Conservation (phyloP, 805 yeast species). For the Lachancea meyersii region DNA sequence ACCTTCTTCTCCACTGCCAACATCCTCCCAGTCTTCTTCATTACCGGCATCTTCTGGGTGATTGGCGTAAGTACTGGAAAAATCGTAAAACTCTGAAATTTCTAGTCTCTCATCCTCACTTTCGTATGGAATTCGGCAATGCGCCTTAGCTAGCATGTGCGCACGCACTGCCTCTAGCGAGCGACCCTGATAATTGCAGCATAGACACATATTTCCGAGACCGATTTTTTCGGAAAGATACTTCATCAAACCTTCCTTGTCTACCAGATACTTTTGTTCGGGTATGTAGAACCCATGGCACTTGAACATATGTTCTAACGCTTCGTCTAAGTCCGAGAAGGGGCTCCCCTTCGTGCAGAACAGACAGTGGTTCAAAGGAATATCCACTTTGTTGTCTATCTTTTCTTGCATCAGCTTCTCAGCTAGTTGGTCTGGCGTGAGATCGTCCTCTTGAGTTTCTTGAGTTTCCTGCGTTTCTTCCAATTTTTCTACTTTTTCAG, state of each 20-base stretch:
- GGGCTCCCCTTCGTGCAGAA: slow-evolving; percentile 46
- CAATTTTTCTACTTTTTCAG: slow-evolving; percentile 9
- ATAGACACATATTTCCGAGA: slow-evolving; percentile 82
- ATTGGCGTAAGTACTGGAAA: slow-evolving; percentile 57
- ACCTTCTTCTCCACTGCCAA: slow-evolving; percentile 30
- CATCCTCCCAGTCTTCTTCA: slow-evolving; percentile 18
- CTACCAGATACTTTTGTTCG: slow-evolving; percentile 64
- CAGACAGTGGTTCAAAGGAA: slow-evolving; percentile 47
- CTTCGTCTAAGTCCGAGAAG: slow-evolving; percentile 43
- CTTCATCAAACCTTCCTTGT: slow-evolving; percentile 63
- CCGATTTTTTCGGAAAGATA: slow-evolving; percentile 90
- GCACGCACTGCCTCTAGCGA: slow-evolving; percentile 81
- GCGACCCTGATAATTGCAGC: slow-evolving; percentile 80
- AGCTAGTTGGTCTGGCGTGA: slow-evolving; percentile 35
- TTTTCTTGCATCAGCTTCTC: slow-evolving; percentile 37
- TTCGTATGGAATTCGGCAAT: slow-evolving; percentile 87
- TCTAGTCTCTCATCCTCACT: slow-evolving; percentile 77
- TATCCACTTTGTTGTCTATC: slow-evolving; percentile 37
- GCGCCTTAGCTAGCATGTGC: slow-evolving; percentile 84
- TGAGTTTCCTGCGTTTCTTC: not conserved
- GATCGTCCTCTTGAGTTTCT: slow-evolving; percentile 25
- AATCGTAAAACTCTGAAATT: slow-evolving; percentile 87
- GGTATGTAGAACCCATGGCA: slow-evolving; percentile 85
- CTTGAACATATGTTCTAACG: slow-evolving; percentile 68
- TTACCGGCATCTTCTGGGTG: slow-evolving; percentile 25